phyloP scores from a whole-genome alignment of 2,329 filamentous ascomycete species.

The Chaetomiaceae sp. region DNA sequence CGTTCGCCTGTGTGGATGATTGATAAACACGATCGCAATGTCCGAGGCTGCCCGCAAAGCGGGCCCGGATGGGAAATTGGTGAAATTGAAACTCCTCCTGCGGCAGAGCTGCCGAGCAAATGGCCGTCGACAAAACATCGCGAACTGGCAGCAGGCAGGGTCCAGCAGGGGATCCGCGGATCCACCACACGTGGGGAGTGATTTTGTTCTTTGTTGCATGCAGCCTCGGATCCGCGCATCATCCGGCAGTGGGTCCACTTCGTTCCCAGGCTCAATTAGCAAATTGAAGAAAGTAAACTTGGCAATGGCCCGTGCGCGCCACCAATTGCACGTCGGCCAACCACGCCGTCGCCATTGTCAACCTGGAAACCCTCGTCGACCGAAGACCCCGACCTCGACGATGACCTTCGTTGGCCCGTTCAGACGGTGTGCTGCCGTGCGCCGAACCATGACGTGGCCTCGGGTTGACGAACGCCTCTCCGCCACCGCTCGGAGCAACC shows the following conservation, averaged over 20 bases:
- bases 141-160: constrained; percentile 3
- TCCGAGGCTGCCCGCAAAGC: constrained; percentile 16
- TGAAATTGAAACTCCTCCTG: constrained; percentile 11
- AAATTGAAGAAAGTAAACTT: background rate
- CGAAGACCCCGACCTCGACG: too few species aligned
- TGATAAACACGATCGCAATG: constrained; percentile 6
- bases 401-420: too few species aligned
- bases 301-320: constrained; percentile 5
- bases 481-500: background rate
- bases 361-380: background rate
- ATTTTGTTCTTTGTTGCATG: constrained; percentile 5
- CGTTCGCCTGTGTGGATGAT: background rate
- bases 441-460: background rate
- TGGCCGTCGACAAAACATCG: constrained; percentile 1
- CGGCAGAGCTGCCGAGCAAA: constrained; percentile 6
- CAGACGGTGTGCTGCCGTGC: background rate
- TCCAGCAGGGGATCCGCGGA: background rate
- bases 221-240: constrained; percentile 7
- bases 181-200: constrained; percentile 12
- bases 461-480: background rate
- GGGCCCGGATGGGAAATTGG: constrained; percentile 10
- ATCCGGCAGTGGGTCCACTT: background rate
- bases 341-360: constrained; percentile 9
- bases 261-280: background rate
- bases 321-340: background rate